Base-by-base conservation (phyloP, 169 alveolate genomes). In the Sarcocystis neurona region DNA sequence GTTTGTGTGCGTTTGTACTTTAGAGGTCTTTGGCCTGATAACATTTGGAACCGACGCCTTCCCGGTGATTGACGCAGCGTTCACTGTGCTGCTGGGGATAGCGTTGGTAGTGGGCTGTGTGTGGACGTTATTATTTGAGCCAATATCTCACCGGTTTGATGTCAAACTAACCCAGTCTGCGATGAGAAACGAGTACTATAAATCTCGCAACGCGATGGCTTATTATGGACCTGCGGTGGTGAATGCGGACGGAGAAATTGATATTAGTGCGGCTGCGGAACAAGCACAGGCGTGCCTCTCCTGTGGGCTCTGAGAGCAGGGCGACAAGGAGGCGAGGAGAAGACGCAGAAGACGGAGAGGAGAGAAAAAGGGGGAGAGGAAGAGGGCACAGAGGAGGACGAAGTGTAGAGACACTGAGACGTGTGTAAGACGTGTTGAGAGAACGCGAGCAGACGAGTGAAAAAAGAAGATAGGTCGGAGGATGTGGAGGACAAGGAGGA, bases 141-240 rank as follows among this genome's bases (percentile, higher is more conserved):
- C 97, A 0, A 94, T 96, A 20, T 94, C 96, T 68, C 97, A 95
- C 88, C 93, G 96, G 82, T 94, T 93, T 85, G 97, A 96, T 89
- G 98, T 97, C 20, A 94, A 96, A 88, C 91, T 96, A 86, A 95
- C 98, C 18, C 98, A 97, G 92, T 95, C 97, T 66, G 98, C 98
- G 0, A 94, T 97, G 93, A 90, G 98, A 32, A 96, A 96, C 91
- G 98, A 97, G 74, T 97, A 96, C 88, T 97, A 96, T 91, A 97
- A 97, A 91, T 95, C 98, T 8, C 93, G 97, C 79, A 97, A 97
- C 85, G 98, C 98, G 44, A 95, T 97, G 97, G 98, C 98, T 30
- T 97, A 96, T 92, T 97, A 96, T 85, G 98, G 98, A 8, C 98
- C 98, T 2, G 98, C 98, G 27, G 97, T 97, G 18, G 96, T 96